phyloP scores from a whole-genome alignment of 2,329 filamentous ascomycete genomes.

The Talaromyces sp. region DNA sequence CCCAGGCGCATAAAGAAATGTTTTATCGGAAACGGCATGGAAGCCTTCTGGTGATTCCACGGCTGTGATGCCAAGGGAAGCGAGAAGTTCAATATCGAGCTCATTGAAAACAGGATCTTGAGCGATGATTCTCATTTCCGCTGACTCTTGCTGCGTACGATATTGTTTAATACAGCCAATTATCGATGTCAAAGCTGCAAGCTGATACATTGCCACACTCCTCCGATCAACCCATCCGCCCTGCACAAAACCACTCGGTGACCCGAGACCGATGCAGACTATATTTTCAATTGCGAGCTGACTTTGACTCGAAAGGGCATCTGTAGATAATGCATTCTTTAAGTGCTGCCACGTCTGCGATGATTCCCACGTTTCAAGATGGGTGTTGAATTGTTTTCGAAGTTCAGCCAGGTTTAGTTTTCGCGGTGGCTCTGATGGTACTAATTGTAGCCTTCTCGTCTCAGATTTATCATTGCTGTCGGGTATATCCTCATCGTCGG shows the following conservation, averaged over 20 bases:
- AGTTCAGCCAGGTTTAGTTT: slow-evolving; percentile 31
- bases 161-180: slow-evolving; percentile 19
- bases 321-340: slow-evolving; percentile 23
- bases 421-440: slow-evolving; percentile 36
- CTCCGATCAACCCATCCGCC: slow-evolving; percentile 43
- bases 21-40: slow-evolving; percentile 44
- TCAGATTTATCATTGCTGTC: background rate
- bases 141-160: background rate
- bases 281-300: slow-evolving; percentile 26
- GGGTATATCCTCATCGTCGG: background rate
- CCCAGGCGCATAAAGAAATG: slow-evolving; percentile 62
- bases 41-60: slow-evolving; percentile 53
- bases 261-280: slow-evolving; percentile 41
- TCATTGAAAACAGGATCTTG: slow-evolving; percentile 52
- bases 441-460: slow-evolving; percentile 17
- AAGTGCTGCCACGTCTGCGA: slow-evolving; percentile 24
- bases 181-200: slow-evolving; percentile 36
- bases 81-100: slow-evolving; percentile 38
- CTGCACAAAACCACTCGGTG: slow-evolving; percentile 40
- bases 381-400: slow-evolving; percentile 28
- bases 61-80: slow-evolving; percentile 34
- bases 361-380: slow-evolving; percentile 20
- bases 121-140: slow-evolving; percentile 43
- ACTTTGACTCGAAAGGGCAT: background rate
- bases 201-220: slow-evolving; percentile 39